Conservation (phyloP, 177 flowering plant species). For the Tripterygium wilfordii region DNA sequence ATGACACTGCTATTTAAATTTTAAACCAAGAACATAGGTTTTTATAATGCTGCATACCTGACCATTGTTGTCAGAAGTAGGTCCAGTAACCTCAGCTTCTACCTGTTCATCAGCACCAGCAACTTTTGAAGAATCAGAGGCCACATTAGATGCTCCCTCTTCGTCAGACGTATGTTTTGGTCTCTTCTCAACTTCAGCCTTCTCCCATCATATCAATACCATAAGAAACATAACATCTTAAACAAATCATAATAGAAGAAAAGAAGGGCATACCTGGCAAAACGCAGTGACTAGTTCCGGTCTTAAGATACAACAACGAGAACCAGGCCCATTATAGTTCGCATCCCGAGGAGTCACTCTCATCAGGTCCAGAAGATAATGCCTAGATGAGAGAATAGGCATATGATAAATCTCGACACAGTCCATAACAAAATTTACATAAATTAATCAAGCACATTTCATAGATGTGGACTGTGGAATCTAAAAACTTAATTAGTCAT, state of each 20-base stretch:
- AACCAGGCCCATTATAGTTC: constrained; percentile 73
- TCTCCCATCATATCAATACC: constrained; percentile 12
- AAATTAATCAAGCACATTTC: too few relatives aligned
- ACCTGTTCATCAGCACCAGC: constrained; percentile 21
- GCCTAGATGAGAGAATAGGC: constrained; percentile 61
- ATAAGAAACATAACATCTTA: neutral
- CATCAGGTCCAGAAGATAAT: constrained; percentile 97
- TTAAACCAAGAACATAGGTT: too few relatives aligned
- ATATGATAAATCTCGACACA: too few relatives aligned
- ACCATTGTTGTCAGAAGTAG: neutral
- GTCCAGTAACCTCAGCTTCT: constrained; percentile 13
- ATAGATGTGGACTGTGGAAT: too few relatives aligned
- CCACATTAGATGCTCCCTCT: constrained; percentile 26
- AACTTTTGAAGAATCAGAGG: constrained; percentile 24
- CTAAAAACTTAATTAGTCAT: neutral
- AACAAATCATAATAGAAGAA: constrained; percentile 6
- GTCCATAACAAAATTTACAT: too few relatives aligned
- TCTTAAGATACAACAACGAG: constrained; percentile 86
- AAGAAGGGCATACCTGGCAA: constrained; percentile 58
- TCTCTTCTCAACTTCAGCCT: constrained; percentile 64
- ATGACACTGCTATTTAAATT: too few relatives aligned
- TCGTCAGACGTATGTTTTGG: constrained; percentile 27
- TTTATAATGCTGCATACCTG: too few relatives aligned
- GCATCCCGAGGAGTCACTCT: constrained; percentile 99
- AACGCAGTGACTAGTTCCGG: constrained; percentile 77